These are phyloP conservation scores for Aegilops speltoides DNA, from an alignment of 176 grass and related monocot genomes.

Conservation along the genomic window DNA sequence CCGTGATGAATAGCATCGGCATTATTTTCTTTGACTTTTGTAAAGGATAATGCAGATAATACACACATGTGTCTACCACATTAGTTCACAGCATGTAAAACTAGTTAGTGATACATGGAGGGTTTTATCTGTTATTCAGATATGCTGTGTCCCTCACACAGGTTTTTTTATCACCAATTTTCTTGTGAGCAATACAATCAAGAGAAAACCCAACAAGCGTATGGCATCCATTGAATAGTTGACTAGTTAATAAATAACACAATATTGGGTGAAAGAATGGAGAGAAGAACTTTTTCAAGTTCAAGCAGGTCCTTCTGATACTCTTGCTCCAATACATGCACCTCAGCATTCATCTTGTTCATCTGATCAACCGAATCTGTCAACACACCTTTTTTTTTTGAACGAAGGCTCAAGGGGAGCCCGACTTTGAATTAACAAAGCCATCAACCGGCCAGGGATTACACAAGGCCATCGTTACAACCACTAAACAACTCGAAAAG, in stretches of 20 bases:
- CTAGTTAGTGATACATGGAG: not conserved
- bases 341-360: constrained; percentile 34
- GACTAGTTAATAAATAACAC: not conserved
- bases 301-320: constrained; percentile 53
- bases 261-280: not conserved
- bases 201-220: not conserved
- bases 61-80: not conserved
- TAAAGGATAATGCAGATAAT: not conserved
- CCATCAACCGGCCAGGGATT: no score
- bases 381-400: no score
- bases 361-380: constrained; percentile 46
- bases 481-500: no score
- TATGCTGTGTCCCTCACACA: not conserved
- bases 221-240: not conserved
- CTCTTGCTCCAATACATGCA: constrained; percentile 53
- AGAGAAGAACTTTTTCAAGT: constrained; percentile 40
- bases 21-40: not conserved
- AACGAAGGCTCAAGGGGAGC: no score
- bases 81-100: not conserved
- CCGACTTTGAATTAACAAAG: no score
- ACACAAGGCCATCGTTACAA: no score
- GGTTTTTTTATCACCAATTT: not conserved
- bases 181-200: not conserved
- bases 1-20: not conserved
- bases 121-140: not conserved